These are phyloP conservation scores for Paraphoma sp. DNA, from an alignment of 2,329 filamentous ascomycete species.

Conservation along the genomic window DNA sequence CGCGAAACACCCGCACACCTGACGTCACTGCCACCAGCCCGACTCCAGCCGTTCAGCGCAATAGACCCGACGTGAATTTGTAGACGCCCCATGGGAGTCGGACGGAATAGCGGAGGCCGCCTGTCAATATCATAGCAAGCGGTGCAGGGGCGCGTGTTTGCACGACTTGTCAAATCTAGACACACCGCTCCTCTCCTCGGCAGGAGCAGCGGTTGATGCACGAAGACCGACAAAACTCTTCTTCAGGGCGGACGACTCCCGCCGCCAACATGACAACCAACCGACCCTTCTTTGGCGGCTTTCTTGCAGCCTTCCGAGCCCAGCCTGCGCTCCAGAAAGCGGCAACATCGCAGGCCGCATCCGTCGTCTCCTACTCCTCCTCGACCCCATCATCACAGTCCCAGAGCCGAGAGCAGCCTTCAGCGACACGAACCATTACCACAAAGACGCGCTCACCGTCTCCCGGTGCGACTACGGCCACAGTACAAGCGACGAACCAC, in stretches of 20 bases:
- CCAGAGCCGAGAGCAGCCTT: constrained; percentile 47
- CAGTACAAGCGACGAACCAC: constrained; percentile 47
- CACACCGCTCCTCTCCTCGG: not conserved
- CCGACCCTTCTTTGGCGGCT: constrained; percentile 70
- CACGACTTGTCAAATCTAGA: not conserved
- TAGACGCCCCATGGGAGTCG: not conserved
- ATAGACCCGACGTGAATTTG: not conserved
- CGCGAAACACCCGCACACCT: not conserved
- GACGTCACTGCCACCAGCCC: constrained; percentile 1
- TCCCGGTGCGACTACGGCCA: constrained; percentile 46
- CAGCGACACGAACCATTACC: constrained; percentile 49
- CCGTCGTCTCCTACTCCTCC: constrained; percentile 46
- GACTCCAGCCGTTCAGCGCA: not conserved
- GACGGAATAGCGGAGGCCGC: not conserved
- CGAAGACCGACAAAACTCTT: constrained; percentile 30
- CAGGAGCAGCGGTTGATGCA: constrained; percentile 30
- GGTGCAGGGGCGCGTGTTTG: not conserved
- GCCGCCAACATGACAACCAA: constrained; percentile 65
- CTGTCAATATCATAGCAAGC: not conserved
- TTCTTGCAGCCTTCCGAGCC: constrained; percentile 71
- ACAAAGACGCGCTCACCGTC: constrained; percentile 41
- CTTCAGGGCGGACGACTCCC: constrained; percentile 21
- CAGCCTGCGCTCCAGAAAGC: constrained; percentile 67
- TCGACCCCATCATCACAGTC: constrained; percentile 43
- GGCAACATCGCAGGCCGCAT: constrained; percentile 51